Evolutionary conservation across 306 rosid genomes (phyloP).

Genomic region (Gillenia trifoliata): DNA sequence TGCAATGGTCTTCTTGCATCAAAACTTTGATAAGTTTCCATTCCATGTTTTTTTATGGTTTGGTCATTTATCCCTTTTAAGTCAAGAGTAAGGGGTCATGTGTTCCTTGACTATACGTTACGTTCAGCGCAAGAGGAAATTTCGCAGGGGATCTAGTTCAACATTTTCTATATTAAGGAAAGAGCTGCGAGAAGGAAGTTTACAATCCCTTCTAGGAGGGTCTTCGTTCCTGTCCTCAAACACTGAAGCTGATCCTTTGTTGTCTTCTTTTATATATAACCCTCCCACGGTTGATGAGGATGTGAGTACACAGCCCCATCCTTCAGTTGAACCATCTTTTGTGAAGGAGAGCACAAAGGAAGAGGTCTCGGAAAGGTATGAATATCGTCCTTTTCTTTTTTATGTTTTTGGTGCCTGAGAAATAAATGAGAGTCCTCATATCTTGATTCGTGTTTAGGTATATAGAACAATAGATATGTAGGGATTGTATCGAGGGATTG

Average conservation of each 20-base stretch:
- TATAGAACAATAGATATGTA: not conserved
- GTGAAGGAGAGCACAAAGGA: slow-evolving; percentile 46
- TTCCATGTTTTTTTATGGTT: not conserved
- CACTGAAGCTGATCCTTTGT: slow-evolving; percentile 74
- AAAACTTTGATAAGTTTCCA: not conserved
- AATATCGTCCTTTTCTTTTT: not conserved
- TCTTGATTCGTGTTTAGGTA: not conserved
- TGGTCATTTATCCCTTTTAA: not conserved
- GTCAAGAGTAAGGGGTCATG: not conserved
- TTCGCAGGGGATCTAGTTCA: slow-evolving; percentile 54
- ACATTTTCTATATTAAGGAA: slow-evolving; percentile 64
- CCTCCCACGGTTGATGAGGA: slow-evolving; percentile 41
- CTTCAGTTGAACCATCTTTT: slow-evolving; percentile 35
- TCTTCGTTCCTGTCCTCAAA: slow-evolving; percentile 53
- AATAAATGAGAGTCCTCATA: not conserved
- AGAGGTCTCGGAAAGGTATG: slow-evolving; percentile 43
- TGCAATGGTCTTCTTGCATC: not conserved
- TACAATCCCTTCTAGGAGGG: slow-evolving; percentile 76
- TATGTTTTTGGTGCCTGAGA: not conserved
- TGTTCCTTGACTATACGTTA: slow-evolving; percentile 56
- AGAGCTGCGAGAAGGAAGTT: slow-evolving; percentile 77
- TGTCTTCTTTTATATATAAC: slow-evolving; percentile 76
- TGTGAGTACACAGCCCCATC: slow-evolving; percentile 27
- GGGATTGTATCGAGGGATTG: not conserved
- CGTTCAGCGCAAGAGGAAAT: slow-evolving; percentile 86